Evolutionary conservation across 164 flowering plant genomes (phyloP).

Genomic region (Piper longum): DNA sequence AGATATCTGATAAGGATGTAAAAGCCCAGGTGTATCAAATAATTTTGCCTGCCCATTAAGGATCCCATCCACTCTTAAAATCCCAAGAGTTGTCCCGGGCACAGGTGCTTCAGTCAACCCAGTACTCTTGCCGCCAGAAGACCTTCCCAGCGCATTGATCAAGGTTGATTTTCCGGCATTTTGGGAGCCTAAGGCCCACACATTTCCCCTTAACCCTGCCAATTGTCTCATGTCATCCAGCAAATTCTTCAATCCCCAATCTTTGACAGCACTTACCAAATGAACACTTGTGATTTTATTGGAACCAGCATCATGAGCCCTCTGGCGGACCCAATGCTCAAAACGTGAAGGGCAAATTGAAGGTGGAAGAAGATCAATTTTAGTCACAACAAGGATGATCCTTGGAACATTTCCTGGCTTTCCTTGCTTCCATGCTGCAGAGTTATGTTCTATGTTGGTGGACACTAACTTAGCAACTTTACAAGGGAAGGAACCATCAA

Average conservation of each 20-base stretch:
- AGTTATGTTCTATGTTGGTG: slow-evolving; percentile 52
- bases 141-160: slow-evolving; percentile 70
- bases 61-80: slow-evolving; percentile 77
- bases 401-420: slow-evolving; percentile 83
- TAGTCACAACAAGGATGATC: slow-evolving; percentile 71
- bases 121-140: slow-evolving; percentile 35
- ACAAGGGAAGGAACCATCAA: slow-evolving; percentile 83
- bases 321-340: slow-evolving; percentile 80
- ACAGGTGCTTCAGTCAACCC: slow-evolving; percentile 89
- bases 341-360: slow-evolving; percentile 45
- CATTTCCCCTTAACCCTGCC: slow-evolving; percentile 72
- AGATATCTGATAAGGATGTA: slow-evolving; percentile 75
- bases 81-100: slow-evolving; percentile 93
- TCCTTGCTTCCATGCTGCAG: slow-evolving; percentile 67
- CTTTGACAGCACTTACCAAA: slow-evolving; percentile 63
- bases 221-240: slow-evolving; percentile 52
- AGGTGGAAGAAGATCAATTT: slow-evolving; percentile 73
- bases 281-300: slow-evolving; percentile 61
- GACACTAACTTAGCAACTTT: slow-evolving; percentile 62
- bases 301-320: slow-evolving; percentile 77
- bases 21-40: slow-evolving; percentile 90
- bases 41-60: slow-evolving; percentile 67
- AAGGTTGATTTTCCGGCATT: slow-evolving; percentile 92
- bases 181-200: slow-evolving; percentile 93
- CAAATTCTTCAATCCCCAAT: slow-evolving; percentile 83